A percentile compares a stretch with the other conserved stretches of the same genome.
Conservation (phyloP, 257 asterid genomes). For the Solanum tarapatanum region DNA sequence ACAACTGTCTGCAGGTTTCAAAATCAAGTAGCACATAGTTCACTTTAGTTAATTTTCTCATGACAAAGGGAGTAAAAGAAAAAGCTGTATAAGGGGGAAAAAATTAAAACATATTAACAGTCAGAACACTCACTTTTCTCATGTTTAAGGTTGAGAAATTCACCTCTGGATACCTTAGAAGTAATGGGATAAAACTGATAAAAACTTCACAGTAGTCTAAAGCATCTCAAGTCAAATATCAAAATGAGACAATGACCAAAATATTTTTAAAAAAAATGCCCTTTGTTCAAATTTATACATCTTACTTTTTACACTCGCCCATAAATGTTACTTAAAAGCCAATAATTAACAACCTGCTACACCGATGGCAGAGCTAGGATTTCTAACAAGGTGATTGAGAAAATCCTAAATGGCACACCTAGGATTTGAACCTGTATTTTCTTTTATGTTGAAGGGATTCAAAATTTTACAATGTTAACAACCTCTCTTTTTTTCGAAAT, state of each 20-base stretch:
- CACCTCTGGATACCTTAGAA: background rate
- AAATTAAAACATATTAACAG: background rate
- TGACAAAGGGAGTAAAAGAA: background rate
- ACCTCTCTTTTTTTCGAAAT: no score
- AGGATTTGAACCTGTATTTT: background rate
- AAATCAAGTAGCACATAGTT: background rate
- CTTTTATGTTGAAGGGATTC: background rate
- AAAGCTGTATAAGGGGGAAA: background rate
- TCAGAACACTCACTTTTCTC: background rate
- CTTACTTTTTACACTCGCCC: background rate
- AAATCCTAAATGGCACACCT: background rate
- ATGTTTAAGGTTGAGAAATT: background rate
- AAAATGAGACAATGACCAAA: background rate
- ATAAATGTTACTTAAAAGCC: background rate
- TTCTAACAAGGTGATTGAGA: no score
- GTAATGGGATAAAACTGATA: background rate
- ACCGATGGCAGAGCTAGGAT: no score
- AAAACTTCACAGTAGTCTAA: background rate
- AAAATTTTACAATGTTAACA: background rate
- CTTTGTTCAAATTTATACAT: background rate
- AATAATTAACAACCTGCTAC: background rate
- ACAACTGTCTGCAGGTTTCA: background rate
- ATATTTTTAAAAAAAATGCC: background rate
- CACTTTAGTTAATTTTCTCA: background rate
- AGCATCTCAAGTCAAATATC: background rate